Evolutionary conservation across 139 green algal genomes (phyloP), one percentile per base, ranked within the genome.

Genomic region (Mesostigma viride): DNA sequence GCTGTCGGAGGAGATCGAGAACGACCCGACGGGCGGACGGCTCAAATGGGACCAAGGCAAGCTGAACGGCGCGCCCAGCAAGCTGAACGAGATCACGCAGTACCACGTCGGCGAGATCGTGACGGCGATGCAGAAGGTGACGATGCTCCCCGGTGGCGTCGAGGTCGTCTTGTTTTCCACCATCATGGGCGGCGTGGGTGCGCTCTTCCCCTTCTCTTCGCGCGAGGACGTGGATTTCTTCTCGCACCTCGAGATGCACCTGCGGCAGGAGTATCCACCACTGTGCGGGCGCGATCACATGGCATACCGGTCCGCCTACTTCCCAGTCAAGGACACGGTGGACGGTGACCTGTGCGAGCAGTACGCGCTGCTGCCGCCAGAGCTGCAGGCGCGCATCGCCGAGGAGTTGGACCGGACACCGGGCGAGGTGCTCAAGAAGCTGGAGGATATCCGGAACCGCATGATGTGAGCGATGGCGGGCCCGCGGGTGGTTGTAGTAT

Each of bases 261-360:
- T 99, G 84, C 86, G 93, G 14, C 73, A 80, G 81, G 90, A 97
- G 75, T 51, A 87, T 63, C 86, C 89, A 2, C 91, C 93, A 17
- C 79, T 99, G 64, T 78, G 81, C 45, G 93, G 93, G 2, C 68
- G 91, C 11, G 93, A 99, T 79, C 92, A 98, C 83, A 80, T 96
- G 70, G 78, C 80, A 11, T 97, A 83, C 82, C 79, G 91, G 26
- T 93, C 86, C 14, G 73, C 77, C 53, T 99, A 97, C 81, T 93
- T 91, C 73, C 94, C 94, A 24, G 87, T 97, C 11, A 91, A 93
- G 56, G 84, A 94, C 65, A 82, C 88, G 2, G 81, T 96, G 3
- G 94, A 99, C 75, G 94, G 94, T 0, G 94, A 98, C 81, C 80
- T 99, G 24, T 98, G 92, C 72, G 81, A 89, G 59, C 88, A 96